A percentile compares a stretch with the other conserved stretches of the same genome.
These are phyloP conservation scores for Penicillium lividum DNA, from an alignment of 495 filamentous ascomycete species.

Conservation along the genomic window DNA sequence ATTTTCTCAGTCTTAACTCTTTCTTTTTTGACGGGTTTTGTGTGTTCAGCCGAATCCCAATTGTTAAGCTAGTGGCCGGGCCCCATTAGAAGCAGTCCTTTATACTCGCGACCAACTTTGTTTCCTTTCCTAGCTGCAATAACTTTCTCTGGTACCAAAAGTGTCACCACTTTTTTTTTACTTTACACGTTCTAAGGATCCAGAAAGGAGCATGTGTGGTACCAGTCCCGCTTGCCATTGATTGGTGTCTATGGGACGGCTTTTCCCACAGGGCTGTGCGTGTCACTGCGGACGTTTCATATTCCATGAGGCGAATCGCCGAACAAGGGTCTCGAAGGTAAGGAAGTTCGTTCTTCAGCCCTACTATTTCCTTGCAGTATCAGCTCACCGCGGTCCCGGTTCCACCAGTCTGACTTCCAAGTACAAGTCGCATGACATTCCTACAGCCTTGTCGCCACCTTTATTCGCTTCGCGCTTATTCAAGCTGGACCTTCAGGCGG, in stretches of 20 bases:
- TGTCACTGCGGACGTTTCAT: constrained; percentile 35
- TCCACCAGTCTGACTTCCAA: constrained; percentile 24
- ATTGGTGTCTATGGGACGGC: constrained; percentile 39
- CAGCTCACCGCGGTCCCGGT: constrained; percentile 7
- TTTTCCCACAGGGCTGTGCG: constrained; percentile 30
- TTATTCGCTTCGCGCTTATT: constrained; percentile 15
- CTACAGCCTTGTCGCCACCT: constrained; percentile 13
- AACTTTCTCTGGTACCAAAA: constrained; percentile 6
- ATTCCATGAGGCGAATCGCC: constrained; percentile 35
- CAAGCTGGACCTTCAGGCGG: constrained; percentile 31
- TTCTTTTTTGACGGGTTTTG: constrained; percentile 7
- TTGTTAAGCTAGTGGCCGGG: constrained; percentile 21
- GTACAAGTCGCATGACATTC: constrained; percentile 22
- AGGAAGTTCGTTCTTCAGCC: constrained; percentile 21
- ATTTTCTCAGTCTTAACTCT: constrained; percentile 7
- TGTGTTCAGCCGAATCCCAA: constrained; percentile 6
- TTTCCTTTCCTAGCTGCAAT: constrained; percentile 8
- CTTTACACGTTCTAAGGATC: constrained; percentile 2
- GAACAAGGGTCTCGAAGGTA: constrained; percentile 26
- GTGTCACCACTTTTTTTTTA: constrained; percentile 1
- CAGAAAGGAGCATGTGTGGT: constrained; percentile 30
- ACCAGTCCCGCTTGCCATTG: constrained; percentile 32
- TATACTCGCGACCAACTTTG: constrained; percentile 13
- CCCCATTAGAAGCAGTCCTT: neutral
- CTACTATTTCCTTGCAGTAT: constrained; percentile 25